Conservation (phyloP, 78 protist genomes). For the Dictyostelium citrinum region DNA sequence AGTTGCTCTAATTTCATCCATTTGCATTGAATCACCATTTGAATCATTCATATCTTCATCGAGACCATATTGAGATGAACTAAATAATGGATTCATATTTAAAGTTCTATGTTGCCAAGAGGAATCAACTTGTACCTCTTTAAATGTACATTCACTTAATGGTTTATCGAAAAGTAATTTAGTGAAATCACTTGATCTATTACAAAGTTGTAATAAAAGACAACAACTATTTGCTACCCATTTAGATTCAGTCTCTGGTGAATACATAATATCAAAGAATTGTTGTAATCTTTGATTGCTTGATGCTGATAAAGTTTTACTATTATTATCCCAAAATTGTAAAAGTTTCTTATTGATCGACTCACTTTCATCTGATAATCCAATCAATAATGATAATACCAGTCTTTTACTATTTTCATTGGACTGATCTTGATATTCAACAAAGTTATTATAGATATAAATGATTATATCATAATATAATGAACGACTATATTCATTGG, state of each 20-base stretch:
- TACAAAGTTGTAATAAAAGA: constrained; percentile 47
- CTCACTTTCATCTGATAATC: constrained; percentile 63
- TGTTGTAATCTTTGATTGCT: neutral
- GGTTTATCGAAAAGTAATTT: constrained; percentile 80
- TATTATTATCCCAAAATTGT: constrained; percentile 73
- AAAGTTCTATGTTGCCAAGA: constrained; percentile 68
- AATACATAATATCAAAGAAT: constrained; percentile 48
- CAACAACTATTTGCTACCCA: constrained; percentile 75
- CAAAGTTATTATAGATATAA: constrained; percentile 22
- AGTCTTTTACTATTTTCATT: neutral
- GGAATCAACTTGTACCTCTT: constrained; percentile 47
- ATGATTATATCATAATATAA: constrained; percentile 44
- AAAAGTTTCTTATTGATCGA: constrained; percentile 30
- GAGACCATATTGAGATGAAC: constrained; percentile 28
- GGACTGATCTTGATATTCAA: neutral
- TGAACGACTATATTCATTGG: constrained; percentile 48
- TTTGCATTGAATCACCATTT: neutral
- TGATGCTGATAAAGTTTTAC: neutral
- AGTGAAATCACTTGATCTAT: constrained; percentile 40
- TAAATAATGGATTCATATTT: constrained; percentile 81
- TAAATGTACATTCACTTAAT: constrained; percentile 57
- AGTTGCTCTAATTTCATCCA: constrained; percentile 46
- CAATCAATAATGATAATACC: constrained; percentile 10
- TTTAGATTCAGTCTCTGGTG: constrained; percentile 69
- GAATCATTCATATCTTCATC: neutral